phyloP scores from a whole-genome alignment of 73 alveolate species.

The Blepharisma stoltei region DNA sequence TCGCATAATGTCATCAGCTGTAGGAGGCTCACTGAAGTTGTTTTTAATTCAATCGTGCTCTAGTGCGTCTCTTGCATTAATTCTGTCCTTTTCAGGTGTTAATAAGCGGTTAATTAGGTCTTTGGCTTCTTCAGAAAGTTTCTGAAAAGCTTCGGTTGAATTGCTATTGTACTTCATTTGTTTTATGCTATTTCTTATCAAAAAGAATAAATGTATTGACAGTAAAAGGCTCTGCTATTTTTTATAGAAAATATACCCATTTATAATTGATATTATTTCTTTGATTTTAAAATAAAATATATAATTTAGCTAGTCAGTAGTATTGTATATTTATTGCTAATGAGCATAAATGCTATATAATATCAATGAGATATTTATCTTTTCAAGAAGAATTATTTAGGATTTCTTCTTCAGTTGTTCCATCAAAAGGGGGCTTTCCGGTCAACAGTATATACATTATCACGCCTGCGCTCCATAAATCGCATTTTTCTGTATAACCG shows the following conservation, averaged over 20 bases:
- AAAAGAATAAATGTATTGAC: no score
- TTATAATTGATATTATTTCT: no score
- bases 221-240: no score
- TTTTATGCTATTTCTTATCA: no score
- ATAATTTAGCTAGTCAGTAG: no score
- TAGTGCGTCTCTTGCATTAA: background rate
- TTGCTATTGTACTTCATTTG: background rate
- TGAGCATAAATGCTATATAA: no score
- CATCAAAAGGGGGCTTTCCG: constrained; percentile 46
- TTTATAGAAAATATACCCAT: no score
- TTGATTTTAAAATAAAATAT: no score
- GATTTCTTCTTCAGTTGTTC: constrained; percentile 40
- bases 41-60: constrained; percentile 11
- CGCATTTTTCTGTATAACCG: constrained; percentile 32
- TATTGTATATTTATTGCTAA: no score
- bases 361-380: no score
- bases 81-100: background rate
- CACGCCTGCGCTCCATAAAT: constrained; percentile 45
- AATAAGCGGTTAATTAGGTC: background rate
- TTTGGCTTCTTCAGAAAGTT: constrained; percentile 14
- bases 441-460: constrained; percentile 43
- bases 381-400: no score
- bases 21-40: background rate
- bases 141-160: background rate
- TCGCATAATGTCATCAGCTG: background rate